Evolutionary conservation across 495 filamentous ascomycete species (phyloP).

Genomic region (Copromyces sp.): DNA sequence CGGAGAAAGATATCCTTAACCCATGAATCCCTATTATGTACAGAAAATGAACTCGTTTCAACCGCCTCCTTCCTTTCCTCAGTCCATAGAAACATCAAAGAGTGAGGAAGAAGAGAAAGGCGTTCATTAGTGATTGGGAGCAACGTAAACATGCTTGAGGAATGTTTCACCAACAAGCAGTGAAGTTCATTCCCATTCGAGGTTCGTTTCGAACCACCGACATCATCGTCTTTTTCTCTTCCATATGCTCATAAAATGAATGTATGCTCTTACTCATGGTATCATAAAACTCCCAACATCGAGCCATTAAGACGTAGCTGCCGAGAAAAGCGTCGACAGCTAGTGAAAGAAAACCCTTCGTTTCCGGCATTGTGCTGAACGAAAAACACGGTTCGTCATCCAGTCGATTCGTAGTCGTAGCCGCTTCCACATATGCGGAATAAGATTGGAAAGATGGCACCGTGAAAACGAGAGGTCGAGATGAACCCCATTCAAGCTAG

Average conservation of each 20-base stretch:
- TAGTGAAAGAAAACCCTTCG: not conserved
- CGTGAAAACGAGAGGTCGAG: not conserved
- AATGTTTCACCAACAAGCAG: no score
- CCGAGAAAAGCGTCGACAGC: not conserved
- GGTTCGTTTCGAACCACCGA: not conserved
- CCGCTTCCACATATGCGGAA: not conserved
- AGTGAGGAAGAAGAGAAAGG: not conserved
- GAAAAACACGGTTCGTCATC: not conserved
- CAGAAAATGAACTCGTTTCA: not conserved
- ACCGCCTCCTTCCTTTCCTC: not conserved
- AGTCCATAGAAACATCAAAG: not conserved
- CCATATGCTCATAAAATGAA: not conserved
- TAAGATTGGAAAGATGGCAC: not conserved
- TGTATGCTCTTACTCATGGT: not conserved
- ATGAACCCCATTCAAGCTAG: not conserved
- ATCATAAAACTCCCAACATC: not conserved
- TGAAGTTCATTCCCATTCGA: not conserved
- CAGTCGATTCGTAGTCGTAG: not conserved
- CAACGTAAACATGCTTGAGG: no score
- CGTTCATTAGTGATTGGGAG: not conserved
- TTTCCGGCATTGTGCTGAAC: not conserved
- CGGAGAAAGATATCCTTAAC: not conserved
- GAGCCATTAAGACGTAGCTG: not conserved
- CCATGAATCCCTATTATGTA: not conserved
- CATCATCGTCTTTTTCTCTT: not conserved